Base-by-base conservation (phyloP, 2,329 filamentous ascomycete genomes). In the Fusarium avenaceum region DNA sequence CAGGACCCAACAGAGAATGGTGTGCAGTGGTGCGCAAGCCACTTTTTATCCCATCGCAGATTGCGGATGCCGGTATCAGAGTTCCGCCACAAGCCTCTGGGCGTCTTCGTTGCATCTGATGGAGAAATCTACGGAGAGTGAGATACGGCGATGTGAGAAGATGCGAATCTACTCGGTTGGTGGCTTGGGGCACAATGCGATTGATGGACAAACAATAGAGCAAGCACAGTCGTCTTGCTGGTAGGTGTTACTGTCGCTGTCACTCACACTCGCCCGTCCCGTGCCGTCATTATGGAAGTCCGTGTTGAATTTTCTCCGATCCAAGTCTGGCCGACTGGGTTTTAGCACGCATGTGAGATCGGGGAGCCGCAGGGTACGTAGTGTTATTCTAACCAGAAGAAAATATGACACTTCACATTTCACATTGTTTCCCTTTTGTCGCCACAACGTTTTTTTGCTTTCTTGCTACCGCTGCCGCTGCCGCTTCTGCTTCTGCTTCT, bases 331-430 rank as follows among this genome's bases (percentile, higher is more conserved):
- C 26, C 22, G 30, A 14, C 20, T 38, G 38, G 57, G 43, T 57
- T 46, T 30, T 4, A 30, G 38, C 35, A 24, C 33, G 32, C 38
- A 35, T 48, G 45, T 20, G 38, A 48, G 44, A 40, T 38, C 35
- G 17, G 17, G 35, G 9, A 38, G 35, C 35, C 35, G 17, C 35
- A 38, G 35, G 35, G 17, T 38, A 38, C 24, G 24, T 24, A 24
- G 24, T 24, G 24, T 17, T 20, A 10, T n/a, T 24, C 30, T 43
- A 45, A 45, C 42, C 19, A 26, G 45, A 22, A 54, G 33, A 11
- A 30, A 30, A 63, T 20, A 40, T 47, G 52, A 59, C 52, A 59
- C 42, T 44, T 64, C 42, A 48, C 26, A 57, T 44, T 19, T 15
- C 10, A 14, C 28, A 13, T 30, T 30, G 49, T 49, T 19, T 33